Evolutionary conservation across 1,284 basidiomycete species (phyloP).

Genomic region (Puccinia brachypodii): DNA sequence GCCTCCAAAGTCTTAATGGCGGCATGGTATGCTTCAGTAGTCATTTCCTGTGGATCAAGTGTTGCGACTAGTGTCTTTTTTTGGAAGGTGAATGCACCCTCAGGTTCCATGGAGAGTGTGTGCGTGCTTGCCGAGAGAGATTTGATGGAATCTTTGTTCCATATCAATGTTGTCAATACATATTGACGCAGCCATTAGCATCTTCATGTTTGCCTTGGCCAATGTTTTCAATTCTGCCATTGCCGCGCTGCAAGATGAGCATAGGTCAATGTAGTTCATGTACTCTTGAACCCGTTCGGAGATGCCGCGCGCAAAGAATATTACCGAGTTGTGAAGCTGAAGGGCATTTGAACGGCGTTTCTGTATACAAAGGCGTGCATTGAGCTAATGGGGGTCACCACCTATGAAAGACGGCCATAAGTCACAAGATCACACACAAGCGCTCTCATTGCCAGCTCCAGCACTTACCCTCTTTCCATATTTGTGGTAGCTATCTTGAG

Average conservation of each 20-base stretch:
- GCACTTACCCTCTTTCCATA: too few relatives aligned
- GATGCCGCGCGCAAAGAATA: background rate
- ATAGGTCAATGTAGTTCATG: background rate
- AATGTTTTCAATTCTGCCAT: background rate
- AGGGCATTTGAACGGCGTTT: background rate
- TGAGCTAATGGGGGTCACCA: background rate
- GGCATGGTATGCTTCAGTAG: background rate
- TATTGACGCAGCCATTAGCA: background rate
- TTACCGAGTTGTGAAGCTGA: background rate
- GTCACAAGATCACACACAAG: background rate
- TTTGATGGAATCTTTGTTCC: background rate
- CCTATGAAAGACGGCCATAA: too few relatives aligned
- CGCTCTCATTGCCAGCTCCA: background rate
- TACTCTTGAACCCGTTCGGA: background rate
- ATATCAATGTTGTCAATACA: slow-evolving; percentile 27
- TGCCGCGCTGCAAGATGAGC: background rate
- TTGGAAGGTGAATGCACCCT: background rate
- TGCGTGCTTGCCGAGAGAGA: background rate
- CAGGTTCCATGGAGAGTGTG: background rate
- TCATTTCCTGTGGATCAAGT: background rate
- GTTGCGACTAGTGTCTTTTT: background rate
- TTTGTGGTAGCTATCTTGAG: too few relatives aligned
- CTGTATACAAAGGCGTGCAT: background rate
- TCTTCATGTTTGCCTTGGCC: background rate
- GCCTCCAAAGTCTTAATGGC: background rate